A percentile compares a stretch with the other conserved stretches of the same genome.
Conservation (phyloP, 305 asterid genomes). For the Solanum hybrid region DNA sequence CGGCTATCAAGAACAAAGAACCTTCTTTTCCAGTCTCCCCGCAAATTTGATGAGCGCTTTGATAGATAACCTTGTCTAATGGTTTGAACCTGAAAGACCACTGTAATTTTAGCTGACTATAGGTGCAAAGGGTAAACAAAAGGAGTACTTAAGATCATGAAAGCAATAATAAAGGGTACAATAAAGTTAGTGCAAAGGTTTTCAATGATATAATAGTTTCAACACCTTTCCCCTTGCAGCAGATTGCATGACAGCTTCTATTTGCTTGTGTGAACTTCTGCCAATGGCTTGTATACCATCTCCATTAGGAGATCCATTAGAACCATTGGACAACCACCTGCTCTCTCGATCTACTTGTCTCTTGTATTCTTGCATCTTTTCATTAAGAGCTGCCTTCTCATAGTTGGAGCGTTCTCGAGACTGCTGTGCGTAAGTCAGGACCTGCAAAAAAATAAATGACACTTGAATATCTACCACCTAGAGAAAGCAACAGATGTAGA, state of each 20-base stretch:
- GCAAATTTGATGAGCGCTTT: conserved; percentile 85
- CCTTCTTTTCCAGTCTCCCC: conserved; percentile 99
- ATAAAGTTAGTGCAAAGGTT: conserved; percentile 5
- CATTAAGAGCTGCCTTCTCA: conserved; percentile 96
- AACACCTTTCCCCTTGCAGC: conserved; percentile 95
- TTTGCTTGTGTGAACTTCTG: conserved; percentile 98
- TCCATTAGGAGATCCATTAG: conserved; percentile 92
- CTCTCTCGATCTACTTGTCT: conserved; percentile 92
- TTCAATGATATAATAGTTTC: neutral
- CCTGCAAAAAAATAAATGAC: conserved; percentile 34
- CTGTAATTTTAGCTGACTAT: conserved; percentile 21
- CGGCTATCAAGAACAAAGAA: conserved; percentile 99
- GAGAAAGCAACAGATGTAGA: neutral
- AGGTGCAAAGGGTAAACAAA: neutral
- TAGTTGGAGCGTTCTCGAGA: conserved; percentile 93
- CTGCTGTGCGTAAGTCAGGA: conserved; percentile 92
- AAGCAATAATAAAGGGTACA: conserved; percentile 6
- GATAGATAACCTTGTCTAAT: conserved; percentile 98
- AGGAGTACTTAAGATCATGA: neutral
- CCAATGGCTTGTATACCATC: conserved; percentile 96
- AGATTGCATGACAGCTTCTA: conserved; percentile 98
- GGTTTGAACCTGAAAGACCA: conserved; percentile 85
- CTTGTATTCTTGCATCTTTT: conserved; percentile 97
- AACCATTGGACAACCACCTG: conserved; percentile 77
- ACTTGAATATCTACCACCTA: neutral